Conservation (phyloP, 768 basidiomycete species). For the Rhodotorula babjevae region DNA sequence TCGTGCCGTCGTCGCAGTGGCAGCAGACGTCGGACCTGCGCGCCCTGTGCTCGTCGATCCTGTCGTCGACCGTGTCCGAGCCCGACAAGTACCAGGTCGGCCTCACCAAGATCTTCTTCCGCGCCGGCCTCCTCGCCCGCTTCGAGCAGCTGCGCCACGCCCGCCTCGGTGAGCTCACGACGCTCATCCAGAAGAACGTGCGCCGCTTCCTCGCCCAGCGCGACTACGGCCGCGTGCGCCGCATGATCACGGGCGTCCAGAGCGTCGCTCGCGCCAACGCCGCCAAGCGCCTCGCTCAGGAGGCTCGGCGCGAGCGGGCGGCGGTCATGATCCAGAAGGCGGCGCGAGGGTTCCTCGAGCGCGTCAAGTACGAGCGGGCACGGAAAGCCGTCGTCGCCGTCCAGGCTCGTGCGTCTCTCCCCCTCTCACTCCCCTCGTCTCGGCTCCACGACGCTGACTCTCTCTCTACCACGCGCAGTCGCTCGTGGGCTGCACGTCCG, state of each 20-base stretch:
- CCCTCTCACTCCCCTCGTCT: background rate
- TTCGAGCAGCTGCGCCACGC: slow-evolving; percentile 85
- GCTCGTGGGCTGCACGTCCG: slow-evolving; percentile 72
- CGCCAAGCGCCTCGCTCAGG: slow-evolving; percentile 66
- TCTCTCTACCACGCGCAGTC: slow-evolving; percentile 50
- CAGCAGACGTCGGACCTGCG: slow-evolving; percentile 63
- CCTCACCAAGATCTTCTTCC: slow-evolving; percentile 97
- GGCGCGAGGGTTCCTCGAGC: slow-evolving; percentile 66
- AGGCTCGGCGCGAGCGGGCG: slow-evolving; percentile 66
- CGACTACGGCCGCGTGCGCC: slow-evolving; percentile 66
- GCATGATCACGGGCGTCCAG: slow-evolving; percentile 77
- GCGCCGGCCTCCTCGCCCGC: slow-evolving; percentile 95
- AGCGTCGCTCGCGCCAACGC: slow-evolving; percentile 88
- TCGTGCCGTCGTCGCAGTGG: slow-evolving; percentile 82
- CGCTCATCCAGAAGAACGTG: slow-evolving; percentile 96
- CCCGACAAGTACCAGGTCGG: slow-evolving; percentile 96
- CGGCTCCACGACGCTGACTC: background rate
- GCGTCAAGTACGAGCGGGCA: slow-evolving; percentile 63
- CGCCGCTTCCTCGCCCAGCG: slow-evolving; percentile 76
- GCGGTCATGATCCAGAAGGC: slow-evolving; percentile 71
- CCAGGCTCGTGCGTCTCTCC: slow-evolving; percentile 70
- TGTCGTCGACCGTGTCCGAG: slow-evolving; percentile 81
- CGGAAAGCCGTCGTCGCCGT: slow-evolving; percentile 63
- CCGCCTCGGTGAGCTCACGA: slow-evolving; percentile 82
- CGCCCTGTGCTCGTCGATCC: slow-evolving; percentile 73